phyloP scores from a whole-genome alignment of 179 eudicot genomes.

The Spinacia oleracea region DNA sequence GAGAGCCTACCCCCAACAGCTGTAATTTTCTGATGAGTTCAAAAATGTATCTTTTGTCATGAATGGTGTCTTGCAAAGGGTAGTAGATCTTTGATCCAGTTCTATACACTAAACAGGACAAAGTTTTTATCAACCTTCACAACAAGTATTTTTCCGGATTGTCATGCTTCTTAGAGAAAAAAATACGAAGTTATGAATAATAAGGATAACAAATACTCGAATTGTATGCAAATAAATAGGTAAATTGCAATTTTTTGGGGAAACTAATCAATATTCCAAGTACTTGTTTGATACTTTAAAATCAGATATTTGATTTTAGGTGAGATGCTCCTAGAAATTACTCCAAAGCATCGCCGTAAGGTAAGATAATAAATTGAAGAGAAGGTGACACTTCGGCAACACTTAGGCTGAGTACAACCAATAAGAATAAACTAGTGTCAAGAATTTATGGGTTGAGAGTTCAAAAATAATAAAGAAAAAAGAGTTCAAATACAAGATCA shows the following conservation, averaged over 20 bases:
- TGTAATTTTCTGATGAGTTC: neutral
- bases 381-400: neutral
- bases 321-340: neutral
- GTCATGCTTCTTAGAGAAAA: neutral
- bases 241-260: neutral
- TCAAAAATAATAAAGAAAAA: neutral
- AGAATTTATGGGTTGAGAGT: neutral
- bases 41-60: neutral
- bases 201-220: neutral
- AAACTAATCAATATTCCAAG: neutral
- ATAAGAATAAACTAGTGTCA: neutral
- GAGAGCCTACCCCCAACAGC: neutral
- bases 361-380: neutral
- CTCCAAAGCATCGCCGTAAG: neutral
- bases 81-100: neutral
- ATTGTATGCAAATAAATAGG: neutral
- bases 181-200: neutral
- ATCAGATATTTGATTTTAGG: neutral
- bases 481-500: neutral
- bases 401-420: neutral
- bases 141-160: neutral
- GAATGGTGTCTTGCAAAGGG: neutral
- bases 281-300: neutral
- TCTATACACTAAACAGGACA: neutral
- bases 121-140: neutral